Evolutionary conservation across 2,329 filamentous ascomycete genomes (phyloP).

Genomic region (Raffaelea arxii): DNA sequence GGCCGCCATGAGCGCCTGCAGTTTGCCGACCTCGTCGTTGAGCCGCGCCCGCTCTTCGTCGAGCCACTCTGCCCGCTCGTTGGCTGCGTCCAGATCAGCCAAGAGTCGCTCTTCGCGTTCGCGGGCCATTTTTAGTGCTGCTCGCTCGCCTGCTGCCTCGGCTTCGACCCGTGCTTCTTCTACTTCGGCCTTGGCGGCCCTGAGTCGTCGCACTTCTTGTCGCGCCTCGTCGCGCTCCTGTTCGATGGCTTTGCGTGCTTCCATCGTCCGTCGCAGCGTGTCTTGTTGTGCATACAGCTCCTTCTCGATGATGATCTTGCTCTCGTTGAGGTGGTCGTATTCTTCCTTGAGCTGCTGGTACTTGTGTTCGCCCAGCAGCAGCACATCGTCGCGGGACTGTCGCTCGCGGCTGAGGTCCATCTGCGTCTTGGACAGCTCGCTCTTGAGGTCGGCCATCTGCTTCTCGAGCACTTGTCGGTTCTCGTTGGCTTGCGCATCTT

Average conservation of each 20-base stretch:
- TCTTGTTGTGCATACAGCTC: conserved; percentile 96
- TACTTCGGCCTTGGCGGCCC: conserved; percentile 72
- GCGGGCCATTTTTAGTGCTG: conserved; percentile 64
- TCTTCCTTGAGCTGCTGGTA: conserved; percentile 74
- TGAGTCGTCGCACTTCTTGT: conserved; percentile 69
- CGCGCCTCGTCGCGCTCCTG: conserved; percentile 85
- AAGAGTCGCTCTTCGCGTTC: conserved; percentile 71
- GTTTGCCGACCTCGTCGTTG: conserved; percentile 68
- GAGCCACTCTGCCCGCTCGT: conserved; percentile 65
- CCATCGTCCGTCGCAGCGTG: conserved; percentile 73
- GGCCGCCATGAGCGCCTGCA: conserved; percentile 79
- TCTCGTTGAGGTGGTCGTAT: conserved; percentile 77
- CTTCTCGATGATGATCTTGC: conserved; percentile 96
- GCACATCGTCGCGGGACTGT: conserved; percentile 88
- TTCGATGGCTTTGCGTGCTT: conserved; percentile 70
- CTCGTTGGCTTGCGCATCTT: conserved; percentile 76
- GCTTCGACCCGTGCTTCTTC: conserved; percentile 80
- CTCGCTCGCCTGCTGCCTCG: conserved; percentile 70
- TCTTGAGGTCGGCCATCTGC: conserved; percentile 80
- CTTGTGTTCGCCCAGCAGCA: conserved; percentile 83
- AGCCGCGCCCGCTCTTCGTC: conserved; percentile 71
- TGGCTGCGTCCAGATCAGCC: conserved; percentile 71
- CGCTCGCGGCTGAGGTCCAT: conserved; percentile 83
- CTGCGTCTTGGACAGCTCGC: conserved; percentile 74
- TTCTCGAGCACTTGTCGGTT: conserved; percentile 74